Percentiles rank a stretch among this genome's conserved stretches.
phyloP scores from a whole-genome alignment of 2,329 filamentous ascomycete species.

The Venturia asperata region DNA sequence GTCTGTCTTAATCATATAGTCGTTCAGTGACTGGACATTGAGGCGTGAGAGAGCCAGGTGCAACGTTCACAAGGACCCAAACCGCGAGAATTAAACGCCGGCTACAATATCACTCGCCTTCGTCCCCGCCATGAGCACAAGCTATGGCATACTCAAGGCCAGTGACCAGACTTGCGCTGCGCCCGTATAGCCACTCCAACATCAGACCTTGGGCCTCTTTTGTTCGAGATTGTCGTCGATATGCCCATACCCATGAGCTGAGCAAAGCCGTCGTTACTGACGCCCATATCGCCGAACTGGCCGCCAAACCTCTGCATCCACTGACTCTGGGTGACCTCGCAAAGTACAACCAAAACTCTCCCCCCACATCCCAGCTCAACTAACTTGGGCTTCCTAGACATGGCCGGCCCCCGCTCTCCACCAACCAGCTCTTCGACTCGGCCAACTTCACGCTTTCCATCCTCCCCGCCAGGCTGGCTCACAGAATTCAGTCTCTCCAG shows the following conservation, averaged over 20 bases:
- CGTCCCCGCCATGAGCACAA: slow-evolving; percentile 11
- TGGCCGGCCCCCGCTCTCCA: slow-evolving; percentile 77
- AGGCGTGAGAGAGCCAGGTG: no score
- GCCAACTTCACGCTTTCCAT: slow-evolving; percentile 94
- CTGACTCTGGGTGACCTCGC: slow-evolving; percentile 83
- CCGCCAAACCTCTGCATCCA: slow-evolving; percentile 68
- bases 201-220: not conserved
- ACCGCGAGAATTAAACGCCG: not conserved
- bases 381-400: slow-evolving; percentile 39
- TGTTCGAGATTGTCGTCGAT: not conserved
- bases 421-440: slow-evolving; percentile 72
- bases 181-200: not conserved
- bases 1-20: no score
- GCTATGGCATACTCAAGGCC: slow-evolving; percentile 17
- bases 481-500: slow-evolving; percentile 85
- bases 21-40: no score
- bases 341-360: slow-evolving; percentile 49
- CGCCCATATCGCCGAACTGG: slow-evolving; percentile 71
- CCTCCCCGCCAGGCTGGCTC: slow-evolving; percentile 83
- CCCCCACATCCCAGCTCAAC: slow-evolving; percentile 21
- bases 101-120: not conserved
- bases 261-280: slow-evolving; percentile 48
- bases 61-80: no score
- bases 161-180: slow-evolving; percentile 19
- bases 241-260: slow-evolving; percentile 20